Base-by-base conservation (phyloP, 169 alveolate species). In the Plasmodium vivax region DNA sequence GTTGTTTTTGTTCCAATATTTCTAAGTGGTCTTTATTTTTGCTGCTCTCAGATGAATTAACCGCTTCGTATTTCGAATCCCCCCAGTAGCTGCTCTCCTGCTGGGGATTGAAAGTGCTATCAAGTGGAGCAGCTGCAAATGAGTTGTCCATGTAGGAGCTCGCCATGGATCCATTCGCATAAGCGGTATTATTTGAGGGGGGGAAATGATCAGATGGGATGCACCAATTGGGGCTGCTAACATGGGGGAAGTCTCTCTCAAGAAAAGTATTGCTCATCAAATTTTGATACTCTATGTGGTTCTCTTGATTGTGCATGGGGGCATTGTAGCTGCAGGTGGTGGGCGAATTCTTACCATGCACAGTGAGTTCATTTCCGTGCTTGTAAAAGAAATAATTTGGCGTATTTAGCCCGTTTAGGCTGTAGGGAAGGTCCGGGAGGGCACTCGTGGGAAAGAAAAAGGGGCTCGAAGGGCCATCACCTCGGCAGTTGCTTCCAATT, bases 201-300 rank as follows among this genome's bases (percentile, higher is more conserved):
- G 30, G 45, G 30, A 81, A 6, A n/a, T 14, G 23, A 30, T 71
- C 41, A 72, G 73, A 56, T 6, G 47, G 43, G 23, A 14, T 72
- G 19, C 38, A 68, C 54, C 47, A 72, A 84, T 84, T 36, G 1
- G n/a, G 47, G 5, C 8, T 71, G 34, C 16, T 84, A 72, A 43
- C 10, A 84, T 54, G 51, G 36, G 41, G 14, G 8, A 36, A 23
- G 16, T 38, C 47, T 3, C 54, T 56, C 16, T 84, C 92, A 72
- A 43, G 36, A 84, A 72, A 84, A 12, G 34, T 47, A 47, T 41
- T 84, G 71, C 71, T 84, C 74, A 84, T 84, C 34, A 73, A 12
- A 30, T 43, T 68, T 68, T 14, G 47, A 45, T 84, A 84, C 45
- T 30, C 38, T 10, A 83, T 56, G 74, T 38, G 51, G 51, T 84